Base-by-base conservation (phyloP, 192 early-diverging fungal genomes). In the Backusella westeae region DNA sequence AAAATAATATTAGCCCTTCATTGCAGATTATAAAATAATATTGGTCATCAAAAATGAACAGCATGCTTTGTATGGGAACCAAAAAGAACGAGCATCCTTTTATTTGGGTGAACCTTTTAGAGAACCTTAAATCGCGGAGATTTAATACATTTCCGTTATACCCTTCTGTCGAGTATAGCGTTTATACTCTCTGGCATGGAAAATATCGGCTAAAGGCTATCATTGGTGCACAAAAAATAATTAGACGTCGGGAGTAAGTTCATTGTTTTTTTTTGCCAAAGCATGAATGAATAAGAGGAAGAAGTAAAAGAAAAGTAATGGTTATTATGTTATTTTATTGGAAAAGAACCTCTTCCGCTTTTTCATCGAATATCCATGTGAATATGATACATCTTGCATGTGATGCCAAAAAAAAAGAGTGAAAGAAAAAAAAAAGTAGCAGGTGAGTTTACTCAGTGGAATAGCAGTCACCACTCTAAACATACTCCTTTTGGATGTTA, bases 391-490 rank as follows among this genome's bases (percentile, higher is more conserved):
- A 72, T 52, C 46, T 53, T 34, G 44, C 71, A 72, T 72, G 71
- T 72, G 71, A 72, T 72, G 44, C 49, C 23, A 52, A 72, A 72
- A 72, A 49, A 34, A 36, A 36, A 72, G 14, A 34, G 15, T 19
- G 49, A 10, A 49, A 46, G 29, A 68, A 68, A 38, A 75, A 75
- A 75, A 63, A 75, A 75, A 75, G 67, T 44, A 66, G 56, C 29
- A 46, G 42, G 35, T 69, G 21, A 36, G 19, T 77, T 77, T 63
- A 77, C 76, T 72, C 76, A 72, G 76, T 77, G 76, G 76, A 77
- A 69, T 39, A 49, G 49, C 42, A 59, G 76, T 77, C 76, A 77
- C 76, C 7, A 10, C 68, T 53, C 6, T 53, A 49, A 53, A 32
- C 17, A 72, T 21, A 42, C 42, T 49, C 44, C 26, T 71, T 44